phyloP scores from a whole-genome alignment of 768 basidiomycete genomes.

The Dacryopinax primogenitus region DNA sequence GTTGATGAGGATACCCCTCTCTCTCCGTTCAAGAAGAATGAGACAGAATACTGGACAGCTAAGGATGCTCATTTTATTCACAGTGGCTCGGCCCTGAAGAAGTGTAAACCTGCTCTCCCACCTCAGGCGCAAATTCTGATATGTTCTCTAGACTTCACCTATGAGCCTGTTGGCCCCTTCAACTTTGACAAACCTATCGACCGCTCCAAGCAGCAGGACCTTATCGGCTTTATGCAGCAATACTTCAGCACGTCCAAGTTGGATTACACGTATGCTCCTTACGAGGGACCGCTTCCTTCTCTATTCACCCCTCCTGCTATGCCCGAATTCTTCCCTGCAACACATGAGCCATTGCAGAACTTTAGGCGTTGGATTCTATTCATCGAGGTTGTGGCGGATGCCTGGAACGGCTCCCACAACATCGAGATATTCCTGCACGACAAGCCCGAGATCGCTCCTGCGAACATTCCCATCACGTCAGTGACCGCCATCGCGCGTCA shows the following conservation, averaged over 20 bases:
- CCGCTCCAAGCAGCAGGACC: background rate
- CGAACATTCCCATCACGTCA: background rate
- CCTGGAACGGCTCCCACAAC: slow-evolving; percentile 1
- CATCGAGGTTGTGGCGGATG: background rate
- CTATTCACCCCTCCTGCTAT: slow-evolving; percentile 4
- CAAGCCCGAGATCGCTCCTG: background rate
- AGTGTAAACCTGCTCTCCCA: background rate
- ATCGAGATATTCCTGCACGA: background rate
- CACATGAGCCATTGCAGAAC: slow-evolving; percentile 1
- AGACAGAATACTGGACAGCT: slow-evolving; percentile 1
- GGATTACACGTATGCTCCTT: background rate
- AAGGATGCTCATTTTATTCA: slow-evolving; percentile 2
- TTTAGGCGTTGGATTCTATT: background rate
- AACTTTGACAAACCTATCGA: slow-evolving; percentile 1
- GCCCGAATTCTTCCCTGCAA: background rate
- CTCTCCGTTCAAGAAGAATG: slow-evolving; percentile 3
- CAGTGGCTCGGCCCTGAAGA: background rate
- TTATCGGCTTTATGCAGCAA: slow-evolving; percentile 5
- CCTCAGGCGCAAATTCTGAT: background rate
- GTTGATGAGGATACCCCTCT: slow-evolving; percentile 1
- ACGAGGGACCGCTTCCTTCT: background rate
- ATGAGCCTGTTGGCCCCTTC: background rate
- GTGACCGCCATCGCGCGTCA: background rate
- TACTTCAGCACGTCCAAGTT: slow-evolving; percentile 7
- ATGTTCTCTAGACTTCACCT: background rate